phyloP scores from a whole-genome alignment of 805 yeast genomes.

The Candida cerambycidarum region DNA sequence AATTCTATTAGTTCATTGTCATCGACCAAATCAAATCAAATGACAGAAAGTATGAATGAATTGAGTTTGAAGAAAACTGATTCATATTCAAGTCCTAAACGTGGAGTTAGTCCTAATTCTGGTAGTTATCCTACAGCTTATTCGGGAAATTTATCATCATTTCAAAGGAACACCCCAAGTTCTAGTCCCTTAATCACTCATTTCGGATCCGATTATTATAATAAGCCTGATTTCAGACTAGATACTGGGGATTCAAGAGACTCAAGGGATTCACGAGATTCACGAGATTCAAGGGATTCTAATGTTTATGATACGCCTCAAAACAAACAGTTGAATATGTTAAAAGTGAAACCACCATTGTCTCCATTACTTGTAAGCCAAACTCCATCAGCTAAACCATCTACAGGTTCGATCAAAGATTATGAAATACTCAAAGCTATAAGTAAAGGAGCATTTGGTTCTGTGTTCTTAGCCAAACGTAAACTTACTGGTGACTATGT shows the following conservation, averaged over 20 bases:
- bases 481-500: conserved; percentile 89
- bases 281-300: background rate
- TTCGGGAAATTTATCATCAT: conserved; percentile 51
- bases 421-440: conserved; percentile 91
- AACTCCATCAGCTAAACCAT: conserved; percentile 51
- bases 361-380: conserved; percentile 78
- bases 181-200: conserved; percentile 19
- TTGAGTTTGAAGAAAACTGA: conserved; percentile 21
- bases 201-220: background rate
- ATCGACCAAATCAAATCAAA: conserved; percentile 22
- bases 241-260: background rate
- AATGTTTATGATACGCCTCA: background rate
- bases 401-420: conserved; percentile 73
- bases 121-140: background rate
- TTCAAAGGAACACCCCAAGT: conserved; percentile 53
- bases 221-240: background rate
- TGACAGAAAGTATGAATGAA: conserved; percentile 26
- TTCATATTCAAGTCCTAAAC: conserved; percentile 49
- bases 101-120: conserved; percentile 55
- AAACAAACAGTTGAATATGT: conserved; percentile 4
- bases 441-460: conserved; percentile 96
- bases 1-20: conserved; percentile 18
- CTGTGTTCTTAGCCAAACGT: conserved; percentile 83
- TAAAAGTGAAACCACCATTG: conserved; percentile 56
- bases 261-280: too few relatives aligned